These are phyloP conservation scores for Mallotus repandus DNA, from an alignment of 441 rosid genomes.

Conservation along the genomic window DNA sequence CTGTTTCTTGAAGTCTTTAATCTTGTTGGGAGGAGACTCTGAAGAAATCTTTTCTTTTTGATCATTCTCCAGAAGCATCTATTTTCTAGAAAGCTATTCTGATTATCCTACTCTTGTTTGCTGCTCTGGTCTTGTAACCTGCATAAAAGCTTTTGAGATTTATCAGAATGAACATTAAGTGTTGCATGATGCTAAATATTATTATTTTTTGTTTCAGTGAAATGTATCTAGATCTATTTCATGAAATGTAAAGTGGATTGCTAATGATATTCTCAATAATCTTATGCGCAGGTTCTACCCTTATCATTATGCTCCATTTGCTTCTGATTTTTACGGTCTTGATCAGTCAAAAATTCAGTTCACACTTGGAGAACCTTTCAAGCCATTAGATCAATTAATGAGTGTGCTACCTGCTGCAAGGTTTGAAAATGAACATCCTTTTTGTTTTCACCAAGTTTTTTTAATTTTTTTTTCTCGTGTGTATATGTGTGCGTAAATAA, in stretches of 20 bases:
- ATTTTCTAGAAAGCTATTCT: too few relatives aligned
- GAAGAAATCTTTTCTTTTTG: not conserved
- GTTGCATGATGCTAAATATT: not conserved
- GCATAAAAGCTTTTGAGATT: too few relatives aligned
- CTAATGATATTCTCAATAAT: not conserved
- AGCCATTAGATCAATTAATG: constrained; percentile 36
- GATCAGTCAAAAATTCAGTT: constrained; percentile 28
- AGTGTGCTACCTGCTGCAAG: constrained; percentile 38
- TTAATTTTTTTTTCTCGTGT: not conserved
- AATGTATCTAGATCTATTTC: not conserved
- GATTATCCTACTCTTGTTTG: too few relatives aligned
- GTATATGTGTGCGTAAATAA: not conserved
- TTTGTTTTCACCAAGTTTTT: not conserved
- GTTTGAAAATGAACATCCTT: constrained; percentile 9
- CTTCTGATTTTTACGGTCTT: constrained; percentile 35
- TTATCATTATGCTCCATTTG: constrained; percentile 44
- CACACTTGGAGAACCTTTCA: constrained; percentile 32
- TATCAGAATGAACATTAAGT: not conserved
- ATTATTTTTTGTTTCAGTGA: not conserved
- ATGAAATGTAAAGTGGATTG: not conserved
- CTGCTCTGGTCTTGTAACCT: too few relatives aligned
- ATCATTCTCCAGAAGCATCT: not conserved
- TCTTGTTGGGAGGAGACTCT: not conserved
- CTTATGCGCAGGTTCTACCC: constrained; percentile 36
- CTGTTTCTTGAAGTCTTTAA: not conserved